A percentile compares a stretch with the other conserved stretches of the same genome.
Evolutionary conservation across 805 yeast genomes (phyloP).

Genomic region (Starmera quercuum): DNA sequence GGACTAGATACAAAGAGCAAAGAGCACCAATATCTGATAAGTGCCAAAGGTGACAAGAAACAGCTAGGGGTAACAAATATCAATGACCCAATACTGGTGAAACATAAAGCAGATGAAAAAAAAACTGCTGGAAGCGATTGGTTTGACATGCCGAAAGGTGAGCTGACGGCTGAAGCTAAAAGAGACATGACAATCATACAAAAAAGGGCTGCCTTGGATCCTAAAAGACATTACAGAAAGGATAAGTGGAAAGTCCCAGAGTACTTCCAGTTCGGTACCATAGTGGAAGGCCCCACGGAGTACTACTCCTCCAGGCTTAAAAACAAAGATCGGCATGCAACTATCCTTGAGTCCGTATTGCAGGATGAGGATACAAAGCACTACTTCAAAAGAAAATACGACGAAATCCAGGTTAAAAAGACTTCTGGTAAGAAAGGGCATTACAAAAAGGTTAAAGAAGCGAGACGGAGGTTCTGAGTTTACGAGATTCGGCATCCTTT

Average conservation of each 20-base stretch:
- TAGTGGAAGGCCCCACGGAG: constrained; percentile 76
- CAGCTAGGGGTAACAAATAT: constrained; percentile 23
- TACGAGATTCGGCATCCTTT: no score
- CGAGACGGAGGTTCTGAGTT: constrained; percentile 40
- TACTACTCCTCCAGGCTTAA: constrained; percentile 60
- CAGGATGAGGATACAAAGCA: constrained; percentile 59
- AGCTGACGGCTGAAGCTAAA: constrained; percentile 61
- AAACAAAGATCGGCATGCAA: constrained; percentile 65
- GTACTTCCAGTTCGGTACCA: constrained; percentile 82
- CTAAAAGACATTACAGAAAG: constrained; percentile 90
- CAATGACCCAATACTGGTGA: constrained; percentile 38
- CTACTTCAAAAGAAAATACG: constrained; percentile 80
- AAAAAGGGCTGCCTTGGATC: constrained; percentile 88
- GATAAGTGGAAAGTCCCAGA: constrained; percentile 74
- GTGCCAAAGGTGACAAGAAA: constrained; percentile 6
- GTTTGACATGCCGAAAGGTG: constrained; percentile 76
- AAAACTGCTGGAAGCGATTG: constrained; percentile 51
- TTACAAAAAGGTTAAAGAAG: constrained; percentile 54
- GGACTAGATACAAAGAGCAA: constrained; percentile 7
- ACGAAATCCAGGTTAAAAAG: constrained; percentile 63
- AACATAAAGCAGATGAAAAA: constrained; percentile 7
- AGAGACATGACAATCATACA: constrained; percentile 74
- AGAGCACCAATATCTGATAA: constrained; percentile 17
- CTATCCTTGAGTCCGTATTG: constrained; percentile 77
- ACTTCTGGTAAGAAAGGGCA: constrained; percentile 60